phyloP scores from a whole-genome alignment of 2,329 filamentous ascomycete genomes.

The Trichoderma breve region DNA sequence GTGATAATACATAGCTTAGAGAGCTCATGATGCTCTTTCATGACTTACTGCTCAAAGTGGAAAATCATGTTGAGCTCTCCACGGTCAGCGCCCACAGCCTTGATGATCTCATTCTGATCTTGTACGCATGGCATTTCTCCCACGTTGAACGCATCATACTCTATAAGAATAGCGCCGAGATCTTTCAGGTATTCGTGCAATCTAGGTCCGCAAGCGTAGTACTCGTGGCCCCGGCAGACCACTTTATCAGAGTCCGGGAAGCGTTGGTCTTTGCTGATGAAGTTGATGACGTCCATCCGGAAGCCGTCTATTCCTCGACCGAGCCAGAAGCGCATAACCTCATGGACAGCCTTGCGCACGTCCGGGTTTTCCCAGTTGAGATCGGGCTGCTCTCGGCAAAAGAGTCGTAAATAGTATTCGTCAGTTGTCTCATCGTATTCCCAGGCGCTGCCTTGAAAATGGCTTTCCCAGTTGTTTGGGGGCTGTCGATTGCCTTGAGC shows the following conservation, averaged over 20 bases:
- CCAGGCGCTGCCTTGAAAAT: conserved; percentile 46
- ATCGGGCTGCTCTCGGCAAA: conserved; percentile 69
- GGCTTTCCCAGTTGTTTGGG: conserved; percentile 57
- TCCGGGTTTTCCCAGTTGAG: conserved; percentile 73
- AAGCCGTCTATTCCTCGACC: conserved; percentile 65
- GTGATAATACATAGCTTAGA: neutral
- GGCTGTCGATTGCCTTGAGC: conserved; percentile 56
- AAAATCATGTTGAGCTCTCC: conserved; percentile 70
- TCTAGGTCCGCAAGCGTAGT: conserved; percentile 54
- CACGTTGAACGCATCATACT: conserved; percentile 52
- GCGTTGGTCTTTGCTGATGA: conserved; percentile 59
- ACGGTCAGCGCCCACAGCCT: conserved; percentile 52
- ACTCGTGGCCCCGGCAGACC: conserved; percentile 37
- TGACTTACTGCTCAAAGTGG: conserved; percentile 63
- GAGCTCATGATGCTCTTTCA: too few species aligned
- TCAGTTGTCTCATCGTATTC: conserved; percentile 48
- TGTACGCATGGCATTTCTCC: conserved; percentile 50
- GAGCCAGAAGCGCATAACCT: conserved; percentile 72
- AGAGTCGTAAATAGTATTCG: conserved; percentile 65
- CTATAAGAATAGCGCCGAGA: conserved; percentile 42
- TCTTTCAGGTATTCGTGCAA: conserved; percentile 48
- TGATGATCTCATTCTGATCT: conserved; percentile 43
- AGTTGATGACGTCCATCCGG: conserved; percentile 66
- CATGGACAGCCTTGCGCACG: conserved; percentile 64
- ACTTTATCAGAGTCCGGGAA: conserved; percentile 49